Base-by-base conservation (phyloP, 2,329 filamentous ascomycete genomes). In the Penicillium sp. region DNA sequence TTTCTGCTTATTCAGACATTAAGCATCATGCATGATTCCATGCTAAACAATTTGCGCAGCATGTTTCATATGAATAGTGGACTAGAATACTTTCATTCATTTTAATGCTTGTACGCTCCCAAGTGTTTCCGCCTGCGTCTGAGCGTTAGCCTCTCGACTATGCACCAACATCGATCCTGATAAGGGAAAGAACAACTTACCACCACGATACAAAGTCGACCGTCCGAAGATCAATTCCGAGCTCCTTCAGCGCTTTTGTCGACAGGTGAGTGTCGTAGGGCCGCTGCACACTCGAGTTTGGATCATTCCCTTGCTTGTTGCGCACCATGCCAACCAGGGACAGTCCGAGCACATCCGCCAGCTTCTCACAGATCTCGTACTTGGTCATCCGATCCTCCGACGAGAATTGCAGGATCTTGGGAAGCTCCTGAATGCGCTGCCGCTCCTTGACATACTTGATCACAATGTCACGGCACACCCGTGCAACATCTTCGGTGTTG, bases 221-320 rank as follows among this genome's bases (percentile, higher is more conserved):
- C 0, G 87, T 88, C 40, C 78, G 74, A 48, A 91, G 80, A 62
- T 86, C 78, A 55, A 95, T 86, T 0, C 81, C 87, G 53, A 95
- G 64, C 13, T 87, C 81, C 65, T 79, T 80, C 56, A 95, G 70
- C 34, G 75, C 80, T 68, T 79, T 80, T 7, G 86, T 95, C 61
- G 87, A 89, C 40, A 95, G 73, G 68, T 95, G 88, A 59, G 86
- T 91, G 69, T 95, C 88, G 64, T 87, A 95, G 10, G 90, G 89
- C 55, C 89, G 77, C 69, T 88, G 81, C 0, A 89, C 86, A 21
- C 77, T 76, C 39, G 84, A 80, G 53, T 80, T 82, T 5, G 83
- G 81, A 56, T 87, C 84, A 65, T 86, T 85, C 33, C 85, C 85
- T 60, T 86, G 76, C 22, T 81, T 78, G 61, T 88, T 84, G 9